A percentile compares a stretch with the other conserved stretches of the same genome.
phyloP scores from a whole-genome alignment of 345 rosid species.

The Bruguiera sexangula region DNA sequence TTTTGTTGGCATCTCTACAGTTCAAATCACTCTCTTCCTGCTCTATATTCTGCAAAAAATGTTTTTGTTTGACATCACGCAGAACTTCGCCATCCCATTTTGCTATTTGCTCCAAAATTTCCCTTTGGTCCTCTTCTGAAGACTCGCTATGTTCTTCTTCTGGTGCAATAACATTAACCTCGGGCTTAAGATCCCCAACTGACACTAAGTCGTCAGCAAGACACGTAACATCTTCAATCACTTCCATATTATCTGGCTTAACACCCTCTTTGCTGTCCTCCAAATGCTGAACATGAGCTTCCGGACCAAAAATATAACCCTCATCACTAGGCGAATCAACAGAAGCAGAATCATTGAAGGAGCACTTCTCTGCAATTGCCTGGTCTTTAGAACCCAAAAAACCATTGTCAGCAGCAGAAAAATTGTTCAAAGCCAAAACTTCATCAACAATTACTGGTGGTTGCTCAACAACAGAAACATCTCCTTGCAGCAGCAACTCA shows the following conservation, averaged over 20 bases:
- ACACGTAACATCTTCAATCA: neutral
- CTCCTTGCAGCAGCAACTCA: constrained; percentile 10
- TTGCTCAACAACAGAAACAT: constrained; percentile 8
- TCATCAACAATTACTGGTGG: neutral
- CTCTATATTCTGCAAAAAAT: constrained; percentile 8
- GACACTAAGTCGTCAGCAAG: constrained; percentile 8
- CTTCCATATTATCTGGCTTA: neutral
- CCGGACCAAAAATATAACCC: neutral
- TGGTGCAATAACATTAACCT: neutral
- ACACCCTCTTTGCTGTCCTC: neutral
- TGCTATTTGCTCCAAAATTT: constrained; percentile 1
- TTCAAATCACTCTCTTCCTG: constrained; percentile 6
- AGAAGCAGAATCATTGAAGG: constrained; percentile 19
- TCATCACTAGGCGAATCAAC: constrained; percentile 9
- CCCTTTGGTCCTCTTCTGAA: constrained; percentile 19
- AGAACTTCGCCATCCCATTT: constrained; percentile 18
- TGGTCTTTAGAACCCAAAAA: constrained; percentile 19
- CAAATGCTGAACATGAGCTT: constrained; percentile 1
- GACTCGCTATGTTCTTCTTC: constrained; percentile 10
- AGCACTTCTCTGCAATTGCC: constrained; percentile 7
- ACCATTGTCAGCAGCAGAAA: neutral
- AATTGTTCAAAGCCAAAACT: constrained; percentile 9
- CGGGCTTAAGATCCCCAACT: constrained; percentile 12
- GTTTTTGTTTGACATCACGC: constrained; percentile 21
- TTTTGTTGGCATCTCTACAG: neutral